Conservation (phyloP, 2,329 filamentous ascomycete species). For the Stemphylium lycopersici region DNA sequence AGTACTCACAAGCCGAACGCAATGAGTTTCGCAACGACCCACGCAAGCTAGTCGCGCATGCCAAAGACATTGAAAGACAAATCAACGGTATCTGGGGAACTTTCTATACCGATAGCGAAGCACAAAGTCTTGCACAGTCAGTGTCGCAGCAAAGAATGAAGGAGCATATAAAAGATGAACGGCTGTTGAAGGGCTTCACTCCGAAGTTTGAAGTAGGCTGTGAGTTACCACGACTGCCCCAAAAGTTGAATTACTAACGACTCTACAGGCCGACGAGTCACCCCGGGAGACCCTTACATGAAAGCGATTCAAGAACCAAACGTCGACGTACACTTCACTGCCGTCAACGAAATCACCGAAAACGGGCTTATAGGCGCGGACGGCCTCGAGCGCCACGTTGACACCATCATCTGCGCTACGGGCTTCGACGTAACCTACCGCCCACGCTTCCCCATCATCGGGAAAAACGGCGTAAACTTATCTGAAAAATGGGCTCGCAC, state of each 20-base stretch:
- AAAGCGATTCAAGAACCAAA: constrained; percentile 57
- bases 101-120: constrained; percentile 53
- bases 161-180: constrained; percentile 59
- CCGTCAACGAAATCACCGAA: constrained; percentile 54
- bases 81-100: constrained; percentile 56
- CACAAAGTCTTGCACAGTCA: constrained; percentile 49
- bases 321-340: constrained; percentile 58
- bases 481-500: constrained; percentile 49
- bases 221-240: constrained; percentile 11
- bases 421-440: constrained; percentile 54
- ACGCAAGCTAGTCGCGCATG: constrained; percentile 50
- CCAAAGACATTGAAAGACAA: constrained; percentile 55
- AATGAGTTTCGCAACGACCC: constrained; percentile 53
- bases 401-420: constrained; percentile 55
- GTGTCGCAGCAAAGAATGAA: constrained; percentile 54
- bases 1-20: constrained; percentile 53
- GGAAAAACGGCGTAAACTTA: constrained; percentile 49
- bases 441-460: constrained; percentile 53
- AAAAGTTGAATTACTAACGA: neutral
- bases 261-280: constrained; percentile 49
- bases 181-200: constrained; percentile 56
- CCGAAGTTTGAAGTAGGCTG: constrained; percentile 56
- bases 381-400: constrained; percentile 50
- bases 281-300: constrained; percentile 60
- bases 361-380: constrained; percentile 54